Conservation (phyloP, 1,284 basidiomycete genomes). For the Rhodotorula sp. region DNA sequence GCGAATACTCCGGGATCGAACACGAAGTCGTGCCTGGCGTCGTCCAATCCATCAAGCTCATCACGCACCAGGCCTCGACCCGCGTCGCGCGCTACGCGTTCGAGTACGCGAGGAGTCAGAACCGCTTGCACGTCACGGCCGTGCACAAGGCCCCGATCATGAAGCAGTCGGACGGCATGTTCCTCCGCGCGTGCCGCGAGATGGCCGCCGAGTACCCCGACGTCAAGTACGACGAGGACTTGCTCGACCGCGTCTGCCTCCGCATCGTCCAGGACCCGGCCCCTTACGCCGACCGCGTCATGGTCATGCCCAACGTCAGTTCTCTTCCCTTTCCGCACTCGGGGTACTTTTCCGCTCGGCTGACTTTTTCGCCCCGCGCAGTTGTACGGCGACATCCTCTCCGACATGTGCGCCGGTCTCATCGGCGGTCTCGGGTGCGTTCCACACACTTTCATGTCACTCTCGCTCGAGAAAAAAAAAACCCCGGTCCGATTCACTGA, state of each 20-base stretch:
- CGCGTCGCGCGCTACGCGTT: slow-evolving; percentile 98
- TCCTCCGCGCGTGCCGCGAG: slow-evolving; percentile 81
- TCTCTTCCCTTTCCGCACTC: no score
- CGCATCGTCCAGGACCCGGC: slow-evolving; percentile 89
- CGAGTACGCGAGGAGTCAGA: slow-evolving; percentile 87
- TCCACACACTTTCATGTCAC: no score
- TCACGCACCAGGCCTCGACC: slow-evolving; percentile 98
- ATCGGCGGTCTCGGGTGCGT: slow-evolving; percentile 80
- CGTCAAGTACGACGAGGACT: slow-evolving; percentile 93
- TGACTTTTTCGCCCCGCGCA: slow-evolving; percentile 8
- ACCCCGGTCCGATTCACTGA: no score
- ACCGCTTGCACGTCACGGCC: slow-evolving; percentile 89
- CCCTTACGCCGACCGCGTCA: slow-evolving; percentile 94
- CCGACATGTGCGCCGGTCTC: slow-evolving; percentile 98
- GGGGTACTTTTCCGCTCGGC: no score
- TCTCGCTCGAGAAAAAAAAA: no score
- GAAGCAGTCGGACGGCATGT: slow-evolving; percentile 99
- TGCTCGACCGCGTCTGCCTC: slow-evolving; percentile 94
- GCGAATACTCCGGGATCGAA: slow-evolving; percentile 99
- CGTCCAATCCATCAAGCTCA: slow-evolving; percentile 99
- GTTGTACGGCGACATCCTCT: slow-evolving; percentile 76
- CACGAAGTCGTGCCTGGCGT: slow-evolving; percentile 98
- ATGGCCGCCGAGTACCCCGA: slow-evolving; percentile 95
- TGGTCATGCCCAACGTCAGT: slow-evolving; percentile 98
- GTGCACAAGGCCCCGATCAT: slow-evolving; percentile 99